phyloP scores from a whole-genome alignment of 2,329 filamentous ascomycete genomes.

The Colletotrichum zoysiae region DNA sequence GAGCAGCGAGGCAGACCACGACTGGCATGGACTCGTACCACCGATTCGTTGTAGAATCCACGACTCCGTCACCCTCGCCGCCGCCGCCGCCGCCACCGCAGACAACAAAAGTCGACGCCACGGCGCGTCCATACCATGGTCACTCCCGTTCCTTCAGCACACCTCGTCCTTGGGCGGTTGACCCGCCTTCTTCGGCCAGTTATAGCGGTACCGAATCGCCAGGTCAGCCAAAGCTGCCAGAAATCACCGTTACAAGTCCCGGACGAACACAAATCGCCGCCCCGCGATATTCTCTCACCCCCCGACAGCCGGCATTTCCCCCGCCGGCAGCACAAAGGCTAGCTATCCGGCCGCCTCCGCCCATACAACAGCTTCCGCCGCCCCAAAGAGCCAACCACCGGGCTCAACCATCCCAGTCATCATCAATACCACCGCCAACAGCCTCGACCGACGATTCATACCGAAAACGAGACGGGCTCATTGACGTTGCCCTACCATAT shows the following conservation, averaged over 20 bases:
- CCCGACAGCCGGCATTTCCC: slow-evolving; percentile 10
- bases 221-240: slow-evolving; percentile 17
- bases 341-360: slow-evolving; percentile 16
- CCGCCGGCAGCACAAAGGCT: slow-evolving; percentile 3
- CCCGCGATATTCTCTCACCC: slow-evolving; percentile 29
- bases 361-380: neutral
- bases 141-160: slow-evolving; percentile 41
- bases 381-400: slow-evolving; percentile 1
- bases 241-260: slow-evolving; percentile 33
- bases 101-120: neutral
- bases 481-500: slow-evolving; percentile 50
- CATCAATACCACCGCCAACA: neutral
- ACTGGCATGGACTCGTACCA: slow-evolving; percentile 42
- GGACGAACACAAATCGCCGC: slow-evolving; percentile 12
- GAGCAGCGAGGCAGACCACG: slow-evolving; percentile 33
- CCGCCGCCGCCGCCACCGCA: neutral
- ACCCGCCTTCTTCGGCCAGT: neutral
- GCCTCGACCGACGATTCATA: neutral
- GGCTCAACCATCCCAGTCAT: slow-evolving; percentile 1
- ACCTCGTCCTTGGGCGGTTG: slow-evolving; percentile 25
- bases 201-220: neutral
- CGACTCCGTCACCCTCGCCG: neutral
- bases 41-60: slow-evolving; percentile 41
- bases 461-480: slow-evolving; percentile 41
- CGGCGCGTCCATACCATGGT: slow-evolving; percentile 36